A percentile compares a stretch with the other conserved stretches of the same genome.
These are phyloP conservation scores for Hanseniaspora meyeri DNA, from an alignment of 805 yeast genomes.

Conservation along the genomic window DNA sequence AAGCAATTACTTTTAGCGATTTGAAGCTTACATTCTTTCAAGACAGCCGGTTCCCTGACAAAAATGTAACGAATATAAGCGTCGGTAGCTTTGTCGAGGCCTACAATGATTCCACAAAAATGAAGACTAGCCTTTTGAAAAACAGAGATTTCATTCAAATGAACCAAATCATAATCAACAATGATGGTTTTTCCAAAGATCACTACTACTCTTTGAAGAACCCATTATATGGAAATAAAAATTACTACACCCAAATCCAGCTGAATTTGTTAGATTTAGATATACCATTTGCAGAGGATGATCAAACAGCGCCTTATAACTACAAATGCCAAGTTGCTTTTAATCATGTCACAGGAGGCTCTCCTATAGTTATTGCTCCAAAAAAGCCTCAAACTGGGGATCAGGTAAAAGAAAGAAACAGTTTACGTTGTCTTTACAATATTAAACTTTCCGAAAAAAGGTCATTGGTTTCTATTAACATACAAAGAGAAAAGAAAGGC, in stretches of 20 bases:
- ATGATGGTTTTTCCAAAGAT: background rate
- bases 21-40: conserved; percentile 7
- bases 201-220: conserved; percentile 9
- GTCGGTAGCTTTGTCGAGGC: background rate
- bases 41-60: conserved; percentile 5
- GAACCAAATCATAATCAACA: background rate
- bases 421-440: conserved; percentile 3
- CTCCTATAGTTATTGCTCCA: conserved; percentile 1
- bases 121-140: background rate
- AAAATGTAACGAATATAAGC: conserved; percentile 4
- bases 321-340: conserved; percentile 11
- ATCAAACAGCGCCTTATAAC: background rate
- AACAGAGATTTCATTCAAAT: background rate
- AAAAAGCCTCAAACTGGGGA: background rate
- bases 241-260: conserved; percentile 3
- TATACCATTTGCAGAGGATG: background rate
- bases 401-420: background rate
- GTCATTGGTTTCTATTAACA: conserved; percentile 5
- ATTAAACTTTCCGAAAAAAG: conserved; percentile 9
- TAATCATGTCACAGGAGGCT: conserved; percentile 1
- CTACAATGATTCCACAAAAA: background rate
- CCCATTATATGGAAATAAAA: conserved; percentile 3
- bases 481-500: background rate
- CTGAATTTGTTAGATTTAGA: background rate
- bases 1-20: background rate